Conservation (phyloP, 139 green algal genomes). For the Pleodorina starrii region DNA sequence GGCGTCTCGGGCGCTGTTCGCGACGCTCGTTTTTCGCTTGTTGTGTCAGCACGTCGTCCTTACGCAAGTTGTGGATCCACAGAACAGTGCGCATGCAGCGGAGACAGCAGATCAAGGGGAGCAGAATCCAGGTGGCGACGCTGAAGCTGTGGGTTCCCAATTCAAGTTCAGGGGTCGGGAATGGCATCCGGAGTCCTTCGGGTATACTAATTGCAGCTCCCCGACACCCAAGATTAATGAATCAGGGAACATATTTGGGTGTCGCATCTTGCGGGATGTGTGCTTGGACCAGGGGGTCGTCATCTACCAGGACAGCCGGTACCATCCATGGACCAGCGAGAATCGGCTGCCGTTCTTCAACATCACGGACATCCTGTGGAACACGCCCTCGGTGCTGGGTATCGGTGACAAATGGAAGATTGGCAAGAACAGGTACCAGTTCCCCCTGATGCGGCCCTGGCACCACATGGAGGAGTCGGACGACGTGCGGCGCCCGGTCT, state of each 20-base stretch:
- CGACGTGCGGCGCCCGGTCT: conserved; percentile 17
- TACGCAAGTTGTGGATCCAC: neutral
- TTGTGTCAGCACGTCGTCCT: neutral
- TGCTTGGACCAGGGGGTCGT: conserved; percentile 48
- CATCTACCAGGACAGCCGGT: conserved; percentile 35
- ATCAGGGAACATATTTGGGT: conserved; percentile 20
- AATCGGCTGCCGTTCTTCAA: neutral
- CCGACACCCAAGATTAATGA: neutral
- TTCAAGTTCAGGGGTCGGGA: conserved; percentile 23
- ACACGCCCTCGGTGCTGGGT: conserved; percentile 31
- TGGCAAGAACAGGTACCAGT: conserved; percentile 30
- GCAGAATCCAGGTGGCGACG: neutral
- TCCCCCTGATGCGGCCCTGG: neutral
- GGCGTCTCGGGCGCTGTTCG: neutral
- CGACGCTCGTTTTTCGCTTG: neutral
- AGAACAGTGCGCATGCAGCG: neutral
- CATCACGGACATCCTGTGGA: conserved; percentile 37
- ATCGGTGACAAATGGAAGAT: conserved; percentile 45
- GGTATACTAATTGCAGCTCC: conserved; percentile 4
- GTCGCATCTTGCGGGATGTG: conserved; percentile 11
- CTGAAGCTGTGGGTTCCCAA: neutral
- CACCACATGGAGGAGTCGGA: conserved; percentile 45
- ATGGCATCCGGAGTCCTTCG: conserved; percentile 21
- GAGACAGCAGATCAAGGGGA: neutral
- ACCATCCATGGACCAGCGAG: conserved; percentile 35